A percentile compares a stretch with the other conserved stretches of the same genome.
Evolutionary conservation across 108 stramenopile species (phyloP).

Genomic region (Skeletonema grethae): DNA sequence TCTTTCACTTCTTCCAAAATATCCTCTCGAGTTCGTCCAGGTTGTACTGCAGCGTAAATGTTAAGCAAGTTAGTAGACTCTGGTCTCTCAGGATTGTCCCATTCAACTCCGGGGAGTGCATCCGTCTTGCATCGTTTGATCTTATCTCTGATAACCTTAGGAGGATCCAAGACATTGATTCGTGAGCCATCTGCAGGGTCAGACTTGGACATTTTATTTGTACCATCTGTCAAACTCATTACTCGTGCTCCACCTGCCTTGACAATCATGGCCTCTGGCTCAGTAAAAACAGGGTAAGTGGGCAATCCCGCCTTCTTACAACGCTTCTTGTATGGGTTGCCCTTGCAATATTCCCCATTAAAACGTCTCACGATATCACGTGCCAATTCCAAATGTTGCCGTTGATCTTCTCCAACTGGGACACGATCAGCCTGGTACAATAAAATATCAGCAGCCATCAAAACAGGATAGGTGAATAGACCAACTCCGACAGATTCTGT

Average conservation of each 20-base stretch:
- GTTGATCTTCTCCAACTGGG: slow-evolving; percentile 98
- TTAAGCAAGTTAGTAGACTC: slow-evolving; percentile 97
- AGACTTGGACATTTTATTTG: slow-evolving; percentile 97
- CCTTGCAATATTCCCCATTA: slow-evolving; percentile 93
- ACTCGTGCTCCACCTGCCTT: slow-evolving; percentile 94
- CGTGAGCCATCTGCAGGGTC: slow-evolving; percentile 89
- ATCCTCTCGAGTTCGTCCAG: slow-evolving; percentile 74
- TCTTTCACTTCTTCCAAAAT: slow-evolving; percentile 83
- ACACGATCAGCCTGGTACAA: slow-evolving; percentile 97
- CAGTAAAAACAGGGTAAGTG: slow-evolving; percentile 84
- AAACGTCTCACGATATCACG: slow-evolving; percentile 96
- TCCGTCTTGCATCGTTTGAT: slow-evolving; percentile 98
- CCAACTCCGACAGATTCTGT: slow-evolving; percentile 90
- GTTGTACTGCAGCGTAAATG: slow-evolving; percentile 92
- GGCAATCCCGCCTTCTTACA: slow-evolving; percentile 84
- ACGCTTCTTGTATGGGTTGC: slow-evolving; percentile 80
- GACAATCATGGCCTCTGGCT: slow-evolving; percentile 95
- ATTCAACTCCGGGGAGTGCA: slow-evolving; percentile 81
- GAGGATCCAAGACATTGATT: slow-evolving; percentile 96
- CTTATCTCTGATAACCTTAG: slow-evolving; percentile 89
- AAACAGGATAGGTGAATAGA: slow-evolving; percentile 95
- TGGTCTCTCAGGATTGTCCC: slow-evolving; percentile 97
- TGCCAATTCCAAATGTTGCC: slow-evolving; percentile 99
- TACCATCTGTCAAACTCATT: slow-evolving; percentile 97
- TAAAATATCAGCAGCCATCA: slow-evolving; percentile 99